These are phyloP conservation scores for Daphne laureola DNA, from an alignment of 441 rosid genomes.

Conservation along the genomic window DNA sequence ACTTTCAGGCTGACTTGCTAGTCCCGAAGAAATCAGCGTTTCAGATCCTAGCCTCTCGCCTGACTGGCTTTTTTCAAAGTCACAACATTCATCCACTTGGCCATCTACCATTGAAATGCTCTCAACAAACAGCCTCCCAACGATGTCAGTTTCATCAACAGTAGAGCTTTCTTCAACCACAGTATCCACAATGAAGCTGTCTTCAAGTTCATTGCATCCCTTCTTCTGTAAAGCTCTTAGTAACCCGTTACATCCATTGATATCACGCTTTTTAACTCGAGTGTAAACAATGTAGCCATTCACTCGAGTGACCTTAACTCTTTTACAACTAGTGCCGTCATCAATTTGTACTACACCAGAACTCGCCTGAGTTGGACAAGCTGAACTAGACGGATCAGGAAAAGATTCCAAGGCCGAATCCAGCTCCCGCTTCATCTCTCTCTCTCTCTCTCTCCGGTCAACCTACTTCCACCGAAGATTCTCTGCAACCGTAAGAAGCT, in stretches of 20 bases:
- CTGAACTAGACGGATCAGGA: conserved; percentile 21
- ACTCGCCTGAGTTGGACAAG: conserved; percentile 23
- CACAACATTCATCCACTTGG: conserved; percentile 8
- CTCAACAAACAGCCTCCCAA: conserved; percentile 26
- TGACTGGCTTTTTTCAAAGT: conserved; percentile 10
- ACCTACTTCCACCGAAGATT: conserved; percentile 4
- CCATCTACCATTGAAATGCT: conserved; percentile 3
- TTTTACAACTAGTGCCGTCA: conserved; percentile 35
- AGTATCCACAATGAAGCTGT: conserved; percentile 22
- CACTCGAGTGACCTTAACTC: conserved; percentile 42
- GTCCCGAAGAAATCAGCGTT: conserved; percentile 5
- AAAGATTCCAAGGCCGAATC: conserved; percentile 21
- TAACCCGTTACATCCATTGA: conserved; percentile 17
- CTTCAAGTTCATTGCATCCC: conserved; percentile 7
- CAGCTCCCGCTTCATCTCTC: conserved; percentile 50
- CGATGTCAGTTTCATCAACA: conserved; percentile 22
- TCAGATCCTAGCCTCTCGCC: conserved; percentile 17
- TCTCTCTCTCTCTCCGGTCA: conserved; percentile 22
- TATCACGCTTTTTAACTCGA: conserved; percentile 38
- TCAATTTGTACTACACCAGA: conserved; percentile 16
- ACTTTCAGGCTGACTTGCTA: conserved; percentile 6
- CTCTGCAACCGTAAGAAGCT: conserved; percentile 5
- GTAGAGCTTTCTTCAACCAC: conserved; percentile 21
- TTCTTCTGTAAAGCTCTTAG: conserved; percentile 15
- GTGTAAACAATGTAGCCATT: conserved; percentile 71